phyloP scores from a whole-genome alignment of 2,329 filamentous ascomycete genomes.

The Paecilomyces dactylethromorphus region DNA sequence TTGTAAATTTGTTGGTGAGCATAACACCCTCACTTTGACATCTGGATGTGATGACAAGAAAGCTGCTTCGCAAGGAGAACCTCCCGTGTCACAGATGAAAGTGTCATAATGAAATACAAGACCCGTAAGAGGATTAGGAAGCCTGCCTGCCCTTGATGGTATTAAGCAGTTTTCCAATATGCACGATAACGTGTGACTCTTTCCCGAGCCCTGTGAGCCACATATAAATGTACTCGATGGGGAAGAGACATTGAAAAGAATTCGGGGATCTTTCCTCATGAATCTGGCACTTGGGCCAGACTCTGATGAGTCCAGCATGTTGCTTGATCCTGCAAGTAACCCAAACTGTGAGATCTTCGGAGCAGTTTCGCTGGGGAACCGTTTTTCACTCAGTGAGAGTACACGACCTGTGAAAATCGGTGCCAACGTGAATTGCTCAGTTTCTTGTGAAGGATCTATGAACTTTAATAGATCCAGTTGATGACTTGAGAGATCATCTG shows the following conservation, averaged over 20 bases:
- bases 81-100: slow-evolving; percentile 43
- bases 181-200: slow-evolving; percentile 41
- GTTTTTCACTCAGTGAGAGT: too few relatives aligned
- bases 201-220: slow-evolving; percentile 53
- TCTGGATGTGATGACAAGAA: slow-evolving; percentile 42
- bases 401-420: too few relatives aligned
- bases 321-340: too few relatives aligned
- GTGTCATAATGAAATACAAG: slow-evolving; percentile 62
- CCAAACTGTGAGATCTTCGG: too few relatives aligned
- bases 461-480: too few relatives aligned
- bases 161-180: slow-evolving; percentile 53
- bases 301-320: too few relatives aligned
- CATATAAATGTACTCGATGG: slow-evolving; percentile 45
- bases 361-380: too few relatives aligned
- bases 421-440: too few relatives aligned
- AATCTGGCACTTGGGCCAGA: too few relatives aligned
- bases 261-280: too few relatives aligned
- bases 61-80: slow-evolving; percentile 54
- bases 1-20: slow-evolving; percentile 47
- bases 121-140: slow-evolving; percentile 39
- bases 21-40: slow-evolving; percentile 48
- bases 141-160: slow-evolving; percentile 32
- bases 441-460: too few relatives aligned
- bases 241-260: slow-evolving; percentile 10
- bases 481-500: too few relatives aligned